Conservation (phyloP, 768 basidiomycete species). For the Lactifluus rugatus region DNA sequence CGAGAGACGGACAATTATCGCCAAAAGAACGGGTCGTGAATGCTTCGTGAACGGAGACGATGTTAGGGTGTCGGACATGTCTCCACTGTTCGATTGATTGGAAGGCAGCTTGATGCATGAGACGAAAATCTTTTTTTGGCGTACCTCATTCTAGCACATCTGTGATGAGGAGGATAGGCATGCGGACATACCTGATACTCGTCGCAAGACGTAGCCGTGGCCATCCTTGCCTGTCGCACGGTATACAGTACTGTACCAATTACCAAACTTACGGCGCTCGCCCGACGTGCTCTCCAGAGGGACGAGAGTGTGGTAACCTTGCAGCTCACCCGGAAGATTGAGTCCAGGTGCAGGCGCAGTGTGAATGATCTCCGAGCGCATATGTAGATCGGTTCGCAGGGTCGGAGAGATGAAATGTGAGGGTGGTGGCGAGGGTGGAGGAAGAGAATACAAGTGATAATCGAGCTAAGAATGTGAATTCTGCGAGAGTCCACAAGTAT, state of each 20-base stretch:
- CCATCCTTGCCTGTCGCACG: slow-evolving; percentile 78
- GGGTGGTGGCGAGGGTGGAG: slow-evolving; percentile 46
- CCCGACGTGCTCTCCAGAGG: slow-evolving; percentile 55
- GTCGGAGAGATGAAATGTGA: slow-evolving; percentile 82
- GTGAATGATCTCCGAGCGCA: slow-evolving; percentile 36
- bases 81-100: slow-evolving; percentile 78
- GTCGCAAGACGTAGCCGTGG: slow-evolving; percentile 60
- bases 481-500: neutral
- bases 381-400: slow-evolving; percentile 49
- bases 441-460: slow-evolving; percentile 84
- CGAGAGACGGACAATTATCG: slow-evolving; percentile 65
- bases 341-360: slow-evolving; percentile 34
- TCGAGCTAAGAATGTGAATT: slow-evolving; percentile 48
- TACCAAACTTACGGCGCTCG: slow-evolving; percentile 69
- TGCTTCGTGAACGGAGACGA: slow-evolving; percentile 78
- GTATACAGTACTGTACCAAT: slow-evolving; percentile 78
- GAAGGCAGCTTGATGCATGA: slow-evolving; percentile 77
- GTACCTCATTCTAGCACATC: neutral
- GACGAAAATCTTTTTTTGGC: slow-evolving; percentile 58
- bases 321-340: slow-evolving; percentile 74
- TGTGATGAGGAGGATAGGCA: slow-evolving; percentile 2
- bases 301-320: slow-evolving; percentile 82
- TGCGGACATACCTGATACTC: slow-evolving; percentile 69
- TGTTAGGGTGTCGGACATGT: slow-evolving; percentile 71
- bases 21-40: slow-evolving; percentile 91